phyloP scores from a whole-genome alignment of 345 rosid genomes.

The Camelina neglecta region DNA sequence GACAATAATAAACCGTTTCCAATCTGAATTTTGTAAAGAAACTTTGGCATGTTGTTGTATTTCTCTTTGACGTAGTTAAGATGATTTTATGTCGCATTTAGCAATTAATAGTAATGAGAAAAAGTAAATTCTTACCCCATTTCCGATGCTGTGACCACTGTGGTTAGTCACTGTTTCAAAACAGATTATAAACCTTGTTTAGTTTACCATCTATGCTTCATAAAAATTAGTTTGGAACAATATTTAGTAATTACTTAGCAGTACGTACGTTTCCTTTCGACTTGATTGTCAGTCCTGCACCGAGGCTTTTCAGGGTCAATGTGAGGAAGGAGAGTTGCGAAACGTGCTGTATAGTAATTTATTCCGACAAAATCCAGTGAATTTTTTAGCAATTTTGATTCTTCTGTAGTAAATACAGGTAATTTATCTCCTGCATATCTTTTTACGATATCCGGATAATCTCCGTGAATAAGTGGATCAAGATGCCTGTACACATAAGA shows the following conservation, averaged over 20 bases:
- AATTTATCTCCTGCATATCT: constrained; percentile 34
- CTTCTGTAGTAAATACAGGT: constrained; percentile 36
- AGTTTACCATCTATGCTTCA: no score
- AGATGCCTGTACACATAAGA: constrained; percentile 35
- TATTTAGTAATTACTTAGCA: not conserved
- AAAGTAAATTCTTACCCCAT: no score
- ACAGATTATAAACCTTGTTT: not conserved
- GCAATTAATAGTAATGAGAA: no score
- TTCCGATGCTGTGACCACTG: constrained; percentile 16
- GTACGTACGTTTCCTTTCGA: constrained; percentile 34
- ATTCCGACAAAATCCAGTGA: constrained; percentile 40
- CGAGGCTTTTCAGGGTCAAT: constrained; percentile 34
- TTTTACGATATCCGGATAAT: constrained; percentile 38
- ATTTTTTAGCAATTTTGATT: constrained; percentile 34
- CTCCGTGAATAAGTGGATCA: constrained; percentile 39
- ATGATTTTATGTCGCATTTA: no score
- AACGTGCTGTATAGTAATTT: constrained; percentile 38
- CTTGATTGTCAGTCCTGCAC: constrained; percentile 39
- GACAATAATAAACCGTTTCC: not conserved
- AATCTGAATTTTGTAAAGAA: not conserved
- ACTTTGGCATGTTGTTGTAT: no score
- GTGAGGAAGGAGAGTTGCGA: constrained; percentile 6
- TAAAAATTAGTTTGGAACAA: not conserved
- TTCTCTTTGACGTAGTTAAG: not conserved
- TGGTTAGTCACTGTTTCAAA: constrained; percentile 34